These are phyloP conservation scores for Coemansia brasiliensis DNA, from an alignment of 192 early-diverging fungal genomes.

Conservation along the genomic window DNA sequence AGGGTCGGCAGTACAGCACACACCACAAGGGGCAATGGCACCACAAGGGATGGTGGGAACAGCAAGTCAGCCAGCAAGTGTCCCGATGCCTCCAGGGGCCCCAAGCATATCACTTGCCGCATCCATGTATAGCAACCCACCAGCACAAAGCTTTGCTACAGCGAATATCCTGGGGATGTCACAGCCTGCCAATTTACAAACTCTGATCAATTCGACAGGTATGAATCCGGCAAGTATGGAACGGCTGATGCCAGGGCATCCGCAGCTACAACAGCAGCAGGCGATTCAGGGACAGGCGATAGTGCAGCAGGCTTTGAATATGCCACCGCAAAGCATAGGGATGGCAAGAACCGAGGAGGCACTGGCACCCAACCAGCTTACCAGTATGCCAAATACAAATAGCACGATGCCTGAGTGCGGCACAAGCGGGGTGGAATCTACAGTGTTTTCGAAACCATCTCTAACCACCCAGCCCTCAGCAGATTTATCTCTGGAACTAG, in stretches of 20 bases:
- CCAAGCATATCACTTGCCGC: neutral
- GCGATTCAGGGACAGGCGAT: neutral
- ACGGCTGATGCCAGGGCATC: conserved; percentile 1
- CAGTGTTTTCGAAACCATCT: conserved; percentile 8
- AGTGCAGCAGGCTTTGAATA: conserved; percentile 2
- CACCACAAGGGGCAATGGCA: neutral
- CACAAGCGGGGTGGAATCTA: conserved; percentile 29
- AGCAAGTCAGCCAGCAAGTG: neutral
- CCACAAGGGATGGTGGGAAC: neutral
- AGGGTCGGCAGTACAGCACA: neutral
- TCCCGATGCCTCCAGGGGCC: no score
- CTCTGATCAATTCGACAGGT: neutral
- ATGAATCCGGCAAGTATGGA: neutral
- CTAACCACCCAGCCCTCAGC: no score
- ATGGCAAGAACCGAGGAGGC: neutral
- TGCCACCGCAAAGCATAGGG: neutral
- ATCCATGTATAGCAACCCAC: neutral
- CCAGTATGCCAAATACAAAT: neutral
- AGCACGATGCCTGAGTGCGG: conserved; percentile 10
- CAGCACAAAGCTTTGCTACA: neutral
- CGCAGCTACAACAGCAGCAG: neutral
- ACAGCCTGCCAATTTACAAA: no score
- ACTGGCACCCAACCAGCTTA: neutral
- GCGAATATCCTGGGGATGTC: neutral
- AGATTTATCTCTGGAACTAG: conserved; percentile 4